Evolutionary conservation across 257 asterid genomes (phyloP).

Genomic region (Ilex aquifolium): DNA sequence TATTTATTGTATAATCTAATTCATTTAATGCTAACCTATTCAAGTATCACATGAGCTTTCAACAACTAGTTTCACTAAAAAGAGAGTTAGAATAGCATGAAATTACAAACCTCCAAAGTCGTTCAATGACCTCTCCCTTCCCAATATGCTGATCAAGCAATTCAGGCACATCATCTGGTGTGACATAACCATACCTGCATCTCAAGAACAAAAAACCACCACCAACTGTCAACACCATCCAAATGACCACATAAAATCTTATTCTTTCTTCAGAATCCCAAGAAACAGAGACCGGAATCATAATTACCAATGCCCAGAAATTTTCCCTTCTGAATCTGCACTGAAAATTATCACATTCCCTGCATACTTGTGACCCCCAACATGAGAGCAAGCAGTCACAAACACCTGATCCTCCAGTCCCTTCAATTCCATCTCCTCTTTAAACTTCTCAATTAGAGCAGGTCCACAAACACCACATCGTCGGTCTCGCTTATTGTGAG

Average conservation of each 20-base stretch:
- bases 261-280: neutral
- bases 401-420: conserved; percentile 43
- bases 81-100: neutral
- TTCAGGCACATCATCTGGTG: conserved; percentile 84
- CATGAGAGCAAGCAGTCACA: conserved; percentile 89
- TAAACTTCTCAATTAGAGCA: conserved; percentile 67
- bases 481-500: conserved; percentile 75
- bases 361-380: conserved; percentile 98
- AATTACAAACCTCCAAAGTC: conserved; percentile 78
- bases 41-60: neutral
- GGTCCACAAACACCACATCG: conserved; percentile 99
- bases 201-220: conserved; percentile 10
- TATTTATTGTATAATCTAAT: no score
- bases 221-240: neutral
- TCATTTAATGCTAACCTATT: no score
- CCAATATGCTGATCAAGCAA: conserved; percentile 79
- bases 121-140: conserved; percentile 66
- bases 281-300: conserved; percentile 8
- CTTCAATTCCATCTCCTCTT: conserved; percentile 58
- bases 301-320: conserved; percentile 81
- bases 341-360: conserved; percentile 82
- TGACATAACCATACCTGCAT: conserved; percentile 93
- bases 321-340: conserved; percentile 56
- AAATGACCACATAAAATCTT: neutral
- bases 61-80: neutral